Percentiles rank a stretch among this genome's conserved stretches.
Evolutionary conservation across 768 basidiomycete genomes (phyloP).

Genomic region (Hemileccinum impolitum): DNA sequence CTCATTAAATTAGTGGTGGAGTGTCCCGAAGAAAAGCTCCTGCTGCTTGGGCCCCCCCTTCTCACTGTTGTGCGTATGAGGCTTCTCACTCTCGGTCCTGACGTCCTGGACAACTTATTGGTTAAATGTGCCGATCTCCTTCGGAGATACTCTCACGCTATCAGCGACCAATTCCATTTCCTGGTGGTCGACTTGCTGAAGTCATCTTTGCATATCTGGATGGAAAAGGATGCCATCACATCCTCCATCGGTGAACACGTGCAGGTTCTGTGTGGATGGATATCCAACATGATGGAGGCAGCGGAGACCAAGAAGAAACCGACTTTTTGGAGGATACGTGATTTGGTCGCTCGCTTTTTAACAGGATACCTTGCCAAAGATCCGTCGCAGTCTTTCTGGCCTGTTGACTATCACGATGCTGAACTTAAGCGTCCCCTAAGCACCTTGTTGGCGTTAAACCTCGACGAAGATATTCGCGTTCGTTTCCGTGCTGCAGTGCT

Average conservation of each 20-base stretch:
- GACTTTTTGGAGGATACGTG: conserved; percentile 65
- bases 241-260: conserved; percentile 43
- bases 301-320: conserved; percentile 37
- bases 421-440: conserved; percentile 37
- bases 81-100: conserved; percentile 48
- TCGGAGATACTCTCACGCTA: conserved; percentile 48
- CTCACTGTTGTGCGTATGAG: conserved; percentile 53
- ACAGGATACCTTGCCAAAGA: conserved; percentile 61
- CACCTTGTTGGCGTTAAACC: conserved; percentile 50
- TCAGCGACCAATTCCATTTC: conserved; percentile 50
- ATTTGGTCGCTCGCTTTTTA: conserved; percentile 61
- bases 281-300: conserved; percentile 43
- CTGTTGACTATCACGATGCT: conserved; percentile 23
- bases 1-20: conserved; percentile 51
- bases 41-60: conserved; percentile 54
- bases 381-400: conserved; percentile 52
- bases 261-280: conserved; percentile 50
- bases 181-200: conserved; percentile 60
- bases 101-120: conserved; percentile 52
- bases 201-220: conserved; percentile 63
- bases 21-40: conserved; percentile 52
- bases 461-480: conserved; percentile 80
- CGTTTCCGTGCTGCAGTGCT: conserved; percentile 70
- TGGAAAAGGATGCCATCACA: conserved; percentile 27
- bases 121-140: conserved; percentile 53